These are phyloP conservation scores for Eurotiales sp. DNA, from an alignment of 2,329 filamentous ascomycete genomes.

Conservation along the genomic window DNA sequence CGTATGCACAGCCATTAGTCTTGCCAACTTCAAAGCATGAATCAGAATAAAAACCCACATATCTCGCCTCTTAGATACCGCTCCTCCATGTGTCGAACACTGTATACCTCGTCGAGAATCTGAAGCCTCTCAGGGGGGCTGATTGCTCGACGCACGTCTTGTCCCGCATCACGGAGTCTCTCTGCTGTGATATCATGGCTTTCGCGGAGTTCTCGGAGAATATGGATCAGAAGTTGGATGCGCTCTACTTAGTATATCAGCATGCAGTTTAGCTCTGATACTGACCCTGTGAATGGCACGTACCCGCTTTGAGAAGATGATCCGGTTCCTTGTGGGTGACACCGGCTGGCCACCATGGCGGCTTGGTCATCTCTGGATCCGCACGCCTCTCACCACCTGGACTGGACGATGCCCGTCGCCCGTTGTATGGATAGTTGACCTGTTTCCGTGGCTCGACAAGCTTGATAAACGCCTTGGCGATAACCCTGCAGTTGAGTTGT, in stretches of 20 bases:
- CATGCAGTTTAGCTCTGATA: no score
- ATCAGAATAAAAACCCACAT: conserved; percentile 23
- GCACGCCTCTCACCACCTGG: conserved; percentile 23
- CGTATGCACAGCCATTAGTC: neutral
- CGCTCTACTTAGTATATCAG: conserved; percentile 25
- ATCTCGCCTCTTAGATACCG: conserved; percentile 34
- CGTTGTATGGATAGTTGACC: conserved; percentile 44
- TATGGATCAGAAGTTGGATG: conserved; percentile 38
- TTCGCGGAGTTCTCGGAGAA: conserved; percentile 35
- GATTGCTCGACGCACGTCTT: conserved; percentile 37
- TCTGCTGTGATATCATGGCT: conserved; percentile 35
- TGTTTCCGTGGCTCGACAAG: conserved; percentile 44
- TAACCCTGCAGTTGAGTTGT: conserved; percentile 39
- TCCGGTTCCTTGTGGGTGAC: conserved; percentile 44
- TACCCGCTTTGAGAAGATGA: conserved; percentile 42
- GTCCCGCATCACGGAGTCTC: conserved; percentile 37
- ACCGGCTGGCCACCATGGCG: conserved; percentile 36
- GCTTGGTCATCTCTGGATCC: conserved; percentile 40
- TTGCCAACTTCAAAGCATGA: neutral
- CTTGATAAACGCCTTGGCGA: conserved; percentile 43
- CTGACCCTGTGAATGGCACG: no score
- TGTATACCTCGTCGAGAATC: conserved; percentile 40
- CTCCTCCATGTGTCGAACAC: conserved; percentile 37
- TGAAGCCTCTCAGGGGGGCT: conserved; percentile 30
- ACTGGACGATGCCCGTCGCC: conserved; percentile 23